Evolutionary conservation across 148 eudicot genomes (phyloP), one percentile per base, ranked within the genome.

Genomic region (Heliamphora exappendiculata): DNA sequence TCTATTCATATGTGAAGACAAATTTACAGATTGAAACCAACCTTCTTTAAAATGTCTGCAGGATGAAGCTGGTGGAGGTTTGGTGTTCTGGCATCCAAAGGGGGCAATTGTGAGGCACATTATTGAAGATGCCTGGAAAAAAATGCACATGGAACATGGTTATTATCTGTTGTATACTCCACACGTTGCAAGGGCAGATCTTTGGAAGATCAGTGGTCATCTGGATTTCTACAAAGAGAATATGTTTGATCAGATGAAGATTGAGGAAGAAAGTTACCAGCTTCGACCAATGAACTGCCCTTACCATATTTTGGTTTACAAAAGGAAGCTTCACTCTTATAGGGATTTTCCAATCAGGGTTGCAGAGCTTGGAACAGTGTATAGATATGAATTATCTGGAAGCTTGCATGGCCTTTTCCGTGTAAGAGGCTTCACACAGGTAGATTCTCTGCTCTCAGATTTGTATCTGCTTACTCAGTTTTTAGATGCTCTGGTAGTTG

Each of bases 261-360:
- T 95, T 17, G 99, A 95, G 81, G 93, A 93, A 68, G 99, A 95
- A 82, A 91, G 85, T 73, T 95, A 93, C 86, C 99, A 95, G 88
- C 97, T 95, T 76, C 93, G 99, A 34, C 99, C 99, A 45, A 95
- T 95, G 99, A 95, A 95, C 79, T 95, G 99, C 83, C 99, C 99
- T 68, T 95, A 95, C 84, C 99, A 95, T 81, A 91, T 95, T 78
- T 81, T 95, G 80, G 85, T 93, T 31, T 95, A 95, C 84, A 89
- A 95, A 81, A 82, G 98, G 80, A 89, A 88, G 82, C 79, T 77
- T 76, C 97, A 95, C 78, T 91, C 99, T n/a, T 95, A 95, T 79
- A 86, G 98, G 73, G 98, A 95, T 79, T 88, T 95, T 45, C 99
- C 99, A 37, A 86, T 95, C 71, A 88, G 93, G 83, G 94, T 95